Conservation (phyloP, 1,139 yeast species). For the Taphrina betulina region DNA sequence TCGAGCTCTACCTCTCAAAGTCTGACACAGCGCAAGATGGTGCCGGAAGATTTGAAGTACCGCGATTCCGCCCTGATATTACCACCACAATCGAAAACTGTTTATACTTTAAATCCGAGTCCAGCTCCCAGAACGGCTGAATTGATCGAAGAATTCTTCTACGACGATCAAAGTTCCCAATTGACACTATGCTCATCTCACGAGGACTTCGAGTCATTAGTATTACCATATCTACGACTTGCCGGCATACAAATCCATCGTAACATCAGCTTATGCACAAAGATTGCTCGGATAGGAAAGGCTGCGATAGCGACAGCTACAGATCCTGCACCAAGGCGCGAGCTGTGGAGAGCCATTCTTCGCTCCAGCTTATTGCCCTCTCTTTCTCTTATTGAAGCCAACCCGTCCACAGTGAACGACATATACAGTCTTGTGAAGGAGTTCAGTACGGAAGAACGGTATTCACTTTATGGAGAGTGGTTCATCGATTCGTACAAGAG, state of each 20-base stretch:
- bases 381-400: constrained; percentile 59
- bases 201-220: constrained; percentile 51
- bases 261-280: constrained; percentile 53
- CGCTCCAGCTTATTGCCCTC: constrained; percentile 70
- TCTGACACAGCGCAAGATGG: constrained; percentile 18
- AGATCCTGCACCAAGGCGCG: constrained; percentile 38
- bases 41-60: constrained; percentile 24
- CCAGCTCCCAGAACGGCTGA: not conserved
- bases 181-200: constrained; percentile 38
- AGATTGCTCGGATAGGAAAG: constrained; percentile 61
- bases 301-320: constrained; percentile 41
- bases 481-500: constrained; percentile 56
- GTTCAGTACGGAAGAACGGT: constrained; percentile 66
- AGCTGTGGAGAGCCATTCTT: constrained; percentile 61
- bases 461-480: constrained; percentile 80
- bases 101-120: constrained; percentile 11
- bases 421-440: constrained; percentile 56
- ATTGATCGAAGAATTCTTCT: constrained; percentile 50
- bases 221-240: constrained; percentile 55
- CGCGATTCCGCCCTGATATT: constrained; percentile 26
- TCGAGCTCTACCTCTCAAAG: constrained; percentile 1
- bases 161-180: constrained; percentile 45
- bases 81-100: constrained; percentile 6
- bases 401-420: constrained; percentile 63
- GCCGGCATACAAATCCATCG: constrained; percentile 60